These are phyloP conservation scores for Silene coronaria DNA, from an alignment of 179 eudicot species.

Conservation along the genomic window DNA sequence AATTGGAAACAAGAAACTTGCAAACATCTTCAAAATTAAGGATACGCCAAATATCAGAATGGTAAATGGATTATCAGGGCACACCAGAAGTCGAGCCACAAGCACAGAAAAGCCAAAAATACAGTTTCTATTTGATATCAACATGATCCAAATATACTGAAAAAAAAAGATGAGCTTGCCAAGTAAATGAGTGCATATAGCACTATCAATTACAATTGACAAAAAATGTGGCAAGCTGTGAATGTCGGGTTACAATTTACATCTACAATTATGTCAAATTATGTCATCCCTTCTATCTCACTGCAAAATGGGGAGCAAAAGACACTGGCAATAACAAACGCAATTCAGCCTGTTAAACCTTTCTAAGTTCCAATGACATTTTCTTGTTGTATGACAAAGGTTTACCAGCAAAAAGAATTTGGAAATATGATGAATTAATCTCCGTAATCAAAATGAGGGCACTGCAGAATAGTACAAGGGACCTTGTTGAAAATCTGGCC, in stretches of 20 bases:
- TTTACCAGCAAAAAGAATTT: background rate
- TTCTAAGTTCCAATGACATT: background rate
- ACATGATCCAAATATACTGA: background rate
- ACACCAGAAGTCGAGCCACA: background rate
- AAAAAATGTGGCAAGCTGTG: background rate
- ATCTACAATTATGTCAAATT: background rate
- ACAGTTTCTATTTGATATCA: background rate
- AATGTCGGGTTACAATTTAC: background rate
- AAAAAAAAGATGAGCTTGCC: background rate
- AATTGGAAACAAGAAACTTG: too few species aligned
- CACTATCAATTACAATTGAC: background rate
- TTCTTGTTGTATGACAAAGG: background rate
- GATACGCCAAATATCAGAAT: too few species aligned
- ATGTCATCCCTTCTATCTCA: background rate
- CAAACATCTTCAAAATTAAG: too few species aligned
- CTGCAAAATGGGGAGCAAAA: background rate
- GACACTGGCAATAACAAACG: background rate
- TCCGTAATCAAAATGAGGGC: constrained; percentile 14
- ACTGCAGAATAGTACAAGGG: constrained; percentile 41
- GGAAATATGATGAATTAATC: background rate
- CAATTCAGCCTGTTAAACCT: background rate
- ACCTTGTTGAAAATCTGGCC: constrained; percentile 45
- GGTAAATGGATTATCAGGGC: background rate
- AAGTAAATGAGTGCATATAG: background rate
- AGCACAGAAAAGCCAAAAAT: background rate